Conservation (phyloP, 257 asterid species). For the Solanum chmielewskii region DNA sequence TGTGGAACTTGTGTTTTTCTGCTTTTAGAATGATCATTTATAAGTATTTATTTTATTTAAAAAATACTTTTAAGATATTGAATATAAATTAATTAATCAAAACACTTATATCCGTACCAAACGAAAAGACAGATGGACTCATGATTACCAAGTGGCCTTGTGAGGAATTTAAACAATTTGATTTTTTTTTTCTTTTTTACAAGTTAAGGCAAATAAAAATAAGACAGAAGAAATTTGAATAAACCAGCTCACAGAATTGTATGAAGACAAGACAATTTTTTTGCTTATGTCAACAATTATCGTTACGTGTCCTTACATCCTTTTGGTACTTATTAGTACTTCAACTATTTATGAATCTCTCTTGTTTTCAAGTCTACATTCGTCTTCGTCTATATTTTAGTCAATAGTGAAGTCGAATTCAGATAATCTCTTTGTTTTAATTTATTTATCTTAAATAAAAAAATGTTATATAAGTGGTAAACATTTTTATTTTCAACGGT, state of each 20-base stretch:
- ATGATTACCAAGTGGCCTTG: background rate
- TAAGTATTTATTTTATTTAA: background rate
- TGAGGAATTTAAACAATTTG: background rate
- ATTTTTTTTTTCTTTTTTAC: background rate
- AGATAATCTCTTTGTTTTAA: accelerated
- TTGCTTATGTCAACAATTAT: background rate
- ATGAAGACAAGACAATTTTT: background rate
- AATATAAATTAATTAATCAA: background rate
- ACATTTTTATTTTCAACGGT: accelerated
- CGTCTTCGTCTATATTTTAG: background rate
- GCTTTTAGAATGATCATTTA: background rate
- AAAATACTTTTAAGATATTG: background rate
- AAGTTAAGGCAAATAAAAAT: background rate
- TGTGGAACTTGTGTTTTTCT: background rate
- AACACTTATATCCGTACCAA: background rate
- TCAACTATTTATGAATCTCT: background rate
- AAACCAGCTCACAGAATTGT: background rate
- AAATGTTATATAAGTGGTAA: too few relatives aligned
- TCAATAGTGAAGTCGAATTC: background rate
- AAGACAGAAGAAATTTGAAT: background rate
- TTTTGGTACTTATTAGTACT: background rate
- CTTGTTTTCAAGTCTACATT: background rate
- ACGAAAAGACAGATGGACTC: background rate
- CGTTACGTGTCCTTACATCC: background rate
- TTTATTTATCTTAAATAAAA: too few relatives aligned